Percentiles rank a stretch among this genome's conserved stretches.
These are phyloP conservation scores for Trypanosoma mega DNA, from an alignment of 208 protist species.

Conservation along the genomic window DNA sequence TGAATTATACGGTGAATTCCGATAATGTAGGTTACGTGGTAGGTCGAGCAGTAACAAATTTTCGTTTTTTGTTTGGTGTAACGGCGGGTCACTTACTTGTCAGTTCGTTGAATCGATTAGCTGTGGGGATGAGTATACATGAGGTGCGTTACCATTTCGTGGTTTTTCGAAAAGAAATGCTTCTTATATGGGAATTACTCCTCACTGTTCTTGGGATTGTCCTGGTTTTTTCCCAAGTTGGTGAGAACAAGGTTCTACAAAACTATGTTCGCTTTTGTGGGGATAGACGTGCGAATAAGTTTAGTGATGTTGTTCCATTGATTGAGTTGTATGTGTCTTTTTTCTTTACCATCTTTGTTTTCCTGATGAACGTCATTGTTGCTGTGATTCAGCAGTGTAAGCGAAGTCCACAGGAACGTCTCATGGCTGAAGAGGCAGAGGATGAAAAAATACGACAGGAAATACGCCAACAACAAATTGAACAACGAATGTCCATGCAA, in stretches of 20 bases:
- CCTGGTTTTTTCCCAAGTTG: slow-evolving; percentile 33
- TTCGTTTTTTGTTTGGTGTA: slow-evolving; percentile 67
- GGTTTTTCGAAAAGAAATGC: slow-evolving; percentile 77
- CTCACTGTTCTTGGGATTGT: slow-evolving; percentile 60
- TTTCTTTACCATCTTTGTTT: slow-evolving; percentile 46
- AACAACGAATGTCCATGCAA: slow-evolving; percentile 98
- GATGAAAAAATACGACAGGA: slow-evolving; percentile 27
- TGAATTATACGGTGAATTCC: slow-evolving; percentile 38
- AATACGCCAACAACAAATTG: slow-evolving; percentile 87
- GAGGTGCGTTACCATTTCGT: slow-evolving; percentile 85
- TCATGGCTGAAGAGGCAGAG: slow-evolving; percentile 40
- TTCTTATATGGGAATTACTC: slow-evolving; percentile 74
- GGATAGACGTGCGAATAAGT: neutral
- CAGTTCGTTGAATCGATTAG: slow-evolving; percentile 54
- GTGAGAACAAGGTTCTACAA: slow-evolving; percentile 56
- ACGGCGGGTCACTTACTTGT: slow-evolving; percentile 43
- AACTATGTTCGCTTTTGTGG: slow-evolving; percentile 60
- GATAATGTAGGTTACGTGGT: slow-evolving; percentile 77
- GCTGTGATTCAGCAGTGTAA: slow-evolving; percentile 46
- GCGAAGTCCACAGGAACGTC: slow-evolving; percentile 55
- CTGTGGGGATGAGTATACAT: slow-evolving; percentile 66
- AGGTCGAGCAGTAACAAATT: slow-evolving; percentile 55
- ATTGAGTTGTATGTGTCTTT: slow-evolving; percentile 71
- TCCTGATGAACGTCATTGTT: slow-evolving; percentile 46
- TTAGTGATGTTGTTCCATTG: slow-evolving; percentile 49